Evolutionary conservation across 2,329 filamentous ascomycete species (phyloP), one percentile per base, ranked within the genome.

Genomic region (Trichoderma sp.): DNA sequence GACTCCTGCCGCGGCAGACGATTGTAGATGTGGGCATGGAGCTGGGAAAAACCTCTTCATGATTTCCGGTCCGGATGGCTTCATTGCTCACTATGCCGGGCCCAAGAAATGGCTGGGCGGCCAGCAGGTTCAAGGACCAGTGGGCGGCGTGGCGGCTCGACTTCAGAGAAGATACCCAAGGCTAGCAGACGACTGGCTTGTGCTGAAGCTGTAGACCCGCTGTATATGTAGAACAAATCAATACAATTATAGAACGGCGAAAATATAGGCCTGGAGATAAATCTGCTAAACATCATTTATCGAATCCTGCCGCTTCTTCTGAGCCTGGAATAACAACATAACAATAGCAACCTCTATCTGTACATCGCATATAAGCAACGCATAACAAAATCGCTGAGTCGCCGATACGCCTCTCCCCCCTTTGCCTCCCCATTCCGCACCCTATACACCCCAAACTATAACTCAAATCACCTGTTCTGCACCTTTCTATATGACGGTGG

Each of bases 401-500:
- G 50, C 50, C 48, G 17, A 63, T 56, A 67, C 65, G 57, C 65
- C 65, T 15, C 42, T 19, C 17, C 42, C 29, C 13, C 27, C 39
- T 12, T n/a, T 19, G 15, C 42, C 42, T 32, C 50, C 48, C 22
- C 19, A 25, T 63, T 22, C 22, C 25, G 9, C 35, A 35, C 1
- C 25, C 37, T 19, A 56, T 45, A 35, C 27, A 5, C 52, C 29
- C 50, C 29, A 22, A 13, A 42, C 17, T 34, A 27, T n/a, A 35
- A 25, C 27, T 12, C 27, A 29, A 37, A 67, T 67, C 56, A 90
- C 69, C 89, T 86, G 53, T 86, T 90, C 79, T 91, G 90, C 57
- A 99, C 94, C 83, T 99, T 99, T 75, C 95, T 86, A 81, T 97
- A 98, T 76, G 92, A 97, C 22, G 94, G 94, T 70, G 95, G 95